Base-by-base conservation (phyloP, 1,284 basidiomycete genomes). In the Mycosarcoma maydis region DNA sequence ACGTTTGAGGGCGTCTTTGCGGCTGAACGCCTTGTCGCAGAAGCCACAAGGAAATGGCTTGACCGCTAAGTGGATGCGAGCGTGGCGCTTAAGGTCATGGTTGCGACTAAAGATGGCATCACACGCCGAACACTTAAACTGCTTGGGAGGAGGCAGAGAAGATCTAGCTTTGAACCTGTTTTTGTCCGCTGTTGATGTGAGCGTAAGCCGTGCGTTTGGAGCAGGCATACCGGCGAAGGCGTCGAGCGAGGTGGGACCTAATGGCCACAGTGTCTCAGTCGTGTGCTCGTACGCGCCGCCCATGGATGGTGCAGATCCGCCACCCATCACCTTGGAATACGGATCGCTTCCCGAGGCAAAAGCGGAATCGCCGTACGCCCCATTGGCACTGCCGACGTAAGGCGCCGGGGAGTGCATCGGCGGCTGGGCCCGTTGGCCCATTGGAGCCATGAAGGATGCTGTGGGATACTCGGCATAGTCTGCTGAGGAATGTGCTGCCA, bases 71-170 rank as follows among this genome's bases (percentile, higher is more conserved):
- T 80, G 78, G 32, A 78, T 77, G n/a, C 78, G 70, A 3, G 72
- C 51, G 43, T 80, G 78, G 32, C 78, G 59, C 50, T 78, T 77
- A 30, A 79, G 61, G 41, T 79, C 77, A 43, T 79, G 77, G 39
- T 79, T 79, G 11, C 77, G 73, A 36, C 68, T 72, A 37, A 79
- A 79, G 38, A 73, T 67, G 17, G 77, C 69, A 13, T 66, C 61
- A 41, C 77, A 79, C 17, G 67, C 69, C 33, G 62, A 72, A 48
- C 77, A 79, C 27, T 73, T 74, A 58, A 75, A 79, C 20, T 64
- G 58, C 38, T 70, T 70, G 13, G 61, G 60, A 6, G 56, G 67
- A 11, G 67, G 67, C 9, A 70, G 42, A 8, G 60, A 56, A 3
- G 67, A 52, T 7, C 61, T 22, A 3, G 53, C 36, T 24, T 65